phyloP scores from a whole-genome alignment of 148 eudicot species.

The Chenopodium suecicum region DNA sequence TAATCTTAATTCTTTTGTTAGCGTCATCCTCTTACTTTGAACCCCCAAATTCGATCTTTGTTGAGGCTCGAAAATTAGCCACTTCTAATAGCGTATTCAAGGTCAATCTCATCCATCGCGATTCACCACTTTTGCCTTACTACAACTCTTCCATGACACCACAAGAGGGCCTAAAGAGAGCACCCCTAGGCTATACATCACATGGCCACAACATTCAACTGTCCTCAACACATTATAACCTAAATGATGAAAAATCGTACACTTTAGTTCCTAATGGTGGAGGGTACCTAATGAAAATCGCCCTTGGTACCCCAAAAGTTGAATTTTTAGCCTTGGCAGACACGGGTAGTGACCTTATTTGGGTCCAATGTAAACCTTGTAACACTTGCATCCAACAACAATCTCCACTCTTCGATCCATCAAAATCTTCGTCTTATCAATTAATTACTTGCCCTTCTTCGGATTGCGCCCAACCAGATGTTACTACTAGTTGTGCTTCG shows the following conservation, averaged over 20 bases:
- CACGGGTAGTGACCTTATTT: conserved; percentile 41
- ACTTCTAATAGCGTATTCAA: conserved; percentile 14
- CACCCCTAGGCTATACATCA: background rate
- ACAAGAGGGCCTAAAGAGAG: conserved; percentile 21
- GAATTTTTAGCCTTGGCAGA: conserved; percentile 27
- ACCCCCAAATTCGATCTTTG: background rate
- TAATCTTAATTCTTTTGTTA: background rate
- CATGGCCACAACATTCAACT: background rate
- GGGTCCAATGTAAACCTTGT: conserved; percentile 42
- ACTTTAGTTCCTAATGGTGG: background rate
- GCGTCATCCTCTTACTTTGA: background rate
- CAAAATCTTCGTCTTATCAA: conserved; percentile 21
- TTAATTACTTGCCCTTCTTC: conserved; percentile 22
- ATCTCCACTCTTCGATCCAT: background rate
- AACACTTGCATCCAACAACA: background rate
- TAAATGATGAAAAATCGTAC: no score
- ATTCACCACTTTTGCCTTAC: conserved; percentile 40
- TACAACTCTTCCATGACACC: conserved; percentile 31
- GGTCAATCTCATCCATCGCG: conserved; percentile 36
- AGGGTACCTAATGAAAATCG: conserved; percentile 21
- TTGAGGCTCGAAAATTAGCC: background rate
- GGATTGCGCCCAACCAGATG: conserved; percentile 16
- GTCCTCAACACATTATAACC: background rate
- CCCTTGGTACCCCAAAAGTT: conserved; percentile 35
- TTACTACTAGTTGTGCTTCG: conserved; percentile 8